These are phyloP conservation scores for Penicillium paradoxum DNA, from an alignment of 495 filamentous ascomycete genomes.

Conservation along the genomic window DNA sequence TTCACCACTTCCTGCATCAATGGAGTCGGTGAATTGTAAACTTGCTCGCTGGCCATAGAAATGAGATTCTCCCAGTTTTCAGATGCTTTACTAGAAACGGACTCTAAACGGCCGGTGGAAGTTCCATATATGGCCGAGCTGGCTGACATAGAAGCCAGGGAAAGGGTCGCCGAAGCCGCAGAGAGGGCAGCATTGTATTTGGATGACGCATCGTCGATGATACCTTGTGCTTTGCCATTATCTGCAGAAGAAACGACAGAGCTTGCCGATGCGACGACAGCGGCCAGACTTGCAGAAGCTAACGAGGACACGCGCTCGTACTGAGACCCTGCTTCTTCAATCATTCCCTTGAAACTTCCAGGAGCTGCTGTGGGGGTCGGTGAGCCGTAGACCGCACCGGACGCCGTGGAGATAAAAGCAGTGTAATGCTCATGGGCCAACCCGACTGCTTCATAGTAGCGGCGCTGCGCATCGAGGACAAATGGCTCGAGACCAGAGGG, in stretches of 20 bases:
- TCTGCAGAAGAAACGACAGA: conserved; percentile 40
- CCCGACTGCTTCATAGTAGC: conserved; percentile 74
- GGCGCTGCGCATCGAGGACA: conserved; percentile 57
- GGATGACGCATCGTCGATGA: conserved; percentile 46
- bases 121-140: conserved; percentile 41
- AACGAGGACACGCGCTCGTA: conserved; percentile 43
- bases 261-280: conserved; percentile 42
- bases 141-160: conserved; percentile 52
- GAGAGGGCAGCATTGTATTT: conserved; percentile 44
- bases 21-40: conserved; percentile 70
- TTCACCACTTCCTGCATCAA: conserved; percentile 52
- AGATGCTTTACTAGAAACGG: conserved; percentile 48
- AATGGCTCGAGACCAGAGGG: conserved; percentile 51
- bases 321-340: conserved; percentile 44
- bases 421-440: conserved; percentile 73
- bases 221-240: conserved; percentile 33
- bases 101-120: conserved; percentile 39
- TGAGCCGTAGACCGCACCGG: conserved; percentile 49
- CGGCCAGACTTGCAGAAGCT: conserved; percentile 47
- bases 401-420: conserved; percentile 65
- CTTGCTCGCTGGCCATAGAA: conserved; percentile 59
- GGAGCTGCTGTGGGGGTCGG: conserved; percentile 41
- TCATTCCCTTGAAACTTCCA: conserved; percentile 26
- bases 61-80: conserved; percentile 65
- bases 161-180: conserved; percentile 42